Base-by-base conservation (phyloP, 768 basidiomycete genomes). In the Pholiota molesta region DNA sequence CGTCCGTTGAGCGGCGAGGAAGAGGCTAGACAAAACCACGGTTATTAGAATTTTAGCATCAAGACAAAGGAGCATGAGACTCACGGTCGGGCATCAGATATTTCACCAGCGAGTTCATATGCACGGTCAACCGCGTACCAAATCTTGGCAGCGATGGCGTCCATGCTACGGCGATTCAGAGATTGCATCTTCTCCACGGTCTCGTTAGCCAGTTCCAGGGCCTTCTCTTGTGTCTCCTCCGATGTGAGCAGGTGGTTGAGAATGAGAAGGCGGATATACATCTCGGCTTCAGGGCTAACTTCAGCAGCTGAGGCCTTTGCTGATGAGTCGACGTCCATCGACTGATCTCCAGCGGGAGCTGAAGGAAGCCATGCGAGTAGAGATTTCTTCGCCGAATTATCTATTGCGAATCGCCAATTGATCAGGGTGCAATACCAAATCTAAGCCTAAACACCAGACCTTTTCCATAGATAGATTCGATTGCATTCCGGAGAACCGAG, bases 101-200 rank as follows among this genome's bases (percentile, higher is more conserved):
- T 81, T 57, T 90, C 85, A 1, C 89, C 92, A 40, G 82, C 86
- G 11, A 96, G 80, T 68, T 99, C 97, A 68, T 92, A 94, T 0
- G 89, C 81, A 59, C 96, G 84, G 64, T 94, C 94, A 6, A 97
- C 89, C 39, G 95, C 96, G 72, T 91, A 97, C 92, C 94, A 99
- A 53, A 97, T 81, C 72, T 93, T 96, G 21, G 92, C 92, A 37
- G 95, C 89, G 66, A 99, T 89, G 17, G 94, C 87, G 74, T 99
- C 97, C 87, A 98, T 87, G 65, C 94, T 95, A 54, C 97, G 79
- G 33, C 95, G 84, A 71, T 95, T 97, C 52, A 92, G 78, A 3
- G 84, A 78, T 67, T 94, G 90, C 75, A 97, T 89, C 73, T 90
- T 90, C 66, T 88, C 83, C 0, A 91, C 86, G 0, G 92, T 94